Conservation (phyloP, 2,329 filamentous ascomycete species). For the Cercospora citrullina region DNA sequence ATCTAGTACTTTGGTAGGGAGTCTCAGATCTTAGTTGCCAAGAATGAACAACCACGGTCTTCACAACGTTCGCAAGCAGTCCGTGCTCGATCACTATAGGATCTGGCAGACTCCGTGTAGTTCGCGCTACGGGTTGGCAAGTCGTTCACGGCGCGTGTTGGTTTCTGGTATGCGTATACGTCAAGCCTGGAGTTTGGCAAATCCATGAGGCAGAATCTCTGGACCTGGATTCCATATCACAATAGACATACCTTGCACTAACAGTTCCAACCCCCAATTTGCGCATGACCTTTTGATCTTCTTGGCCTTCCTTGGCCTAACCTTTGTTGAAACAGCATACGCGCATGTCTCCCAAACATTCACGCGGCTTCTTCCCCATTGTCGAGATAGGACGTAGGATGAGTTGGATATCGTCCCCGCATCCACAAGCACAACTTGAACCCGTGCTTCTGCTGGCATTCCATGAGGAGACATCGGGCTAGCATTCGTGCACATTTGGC, state of each 20-base stretch:
- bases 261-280: constrained; percentile 1
- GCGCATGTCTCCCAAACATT: constrained; percentile 4
- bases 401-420: too few relatives aligned
- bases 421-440: neutral
- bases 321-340: neutral
- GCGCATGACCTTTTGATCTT: neutral
- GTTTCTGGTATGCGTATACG: neutral
- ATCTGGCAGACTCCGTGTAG: neutral
- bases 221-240: neutral
- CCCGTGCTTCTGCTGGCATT: neutral
- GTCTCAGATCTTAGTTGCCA: neutral
- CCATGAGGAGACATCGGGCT: neutral
- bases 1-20: neutral
- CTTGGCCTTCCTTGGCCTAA: neutral
- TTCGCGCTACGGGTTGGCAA: neutral
- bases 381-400: constrained; percentile 11
- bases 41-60: neutral
- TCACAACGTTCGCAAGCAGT: neutral
- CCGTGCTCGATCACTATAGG: neutral
- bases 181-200: neutral
- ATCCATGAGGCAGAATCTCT: neutral
- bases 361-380: constrained; percentile 25
- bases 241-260: neutral
- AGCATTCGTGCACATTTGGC: too few relatives aligned
- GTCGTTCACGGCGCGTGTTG: neutral